Base-by-base conservation (phyloP, 2,329 filamentous ascomycete species). In the Monosporascus sp. region DNA sequence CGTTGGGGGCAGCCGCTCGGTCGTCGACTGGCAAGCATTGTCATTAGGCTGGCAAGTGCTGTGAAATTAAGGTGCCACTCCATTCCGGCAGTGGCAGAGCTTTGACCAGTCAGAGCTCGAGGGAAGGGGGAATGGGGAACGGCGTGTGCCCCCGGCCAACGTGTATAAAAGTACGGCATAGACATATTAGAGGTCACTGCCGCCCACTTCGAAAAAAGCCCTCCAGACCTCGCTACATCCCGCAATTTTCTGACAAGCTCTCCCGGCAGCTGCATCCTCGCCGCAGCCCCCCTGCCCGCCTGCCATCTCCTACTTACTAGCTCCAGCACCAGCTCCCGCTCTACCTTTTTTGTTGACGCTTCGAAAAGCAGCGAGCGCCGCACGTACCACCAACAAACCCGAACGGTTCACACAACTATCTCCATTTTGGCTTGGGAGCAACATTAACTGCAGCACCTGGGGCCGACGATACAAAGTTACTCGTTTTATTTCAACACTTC, bases 191-290 rank as follows among this genome's bases (percentile, higher is more conserved):
- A 55, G 55, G 53, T 48, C 55, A 47, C 50, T 49, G 49, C 54
- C 53, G 55, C 55, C 55, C 55, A 57, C 55, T 57, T 57, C 51
- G 53, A 53, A 50, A 57, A 54, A 56, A 54, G 52, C 54, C 52
- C 51, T 54, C 42, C 54, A 56, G 52, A 56, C 54, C 31, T 46
- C 24, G 42, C 55, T 55, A 53, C 55, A 54, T 54, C 53, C 47
- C 48, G 51, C 53, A 47, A 48, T 51, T 48, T 45, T 39, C 45
- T 39, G 47, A 46, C 47, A 34, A 50, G 39, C 53, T 44, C 39
- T 42, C 51, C 52, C 52, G 34, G 49, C 36, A 46, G 42, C 42
- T 25, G 42, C 42, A 46, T 46, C 42, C 22, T 25, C 42, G 25
- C 4, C 42, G 11, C 31, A 14, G 27, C 31, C 31, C 31, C 25